Evolutionary conservation across 164 flowering plant genomes (phyloP).

Genomic region (Tetrastigma voinierianum): DNA sequence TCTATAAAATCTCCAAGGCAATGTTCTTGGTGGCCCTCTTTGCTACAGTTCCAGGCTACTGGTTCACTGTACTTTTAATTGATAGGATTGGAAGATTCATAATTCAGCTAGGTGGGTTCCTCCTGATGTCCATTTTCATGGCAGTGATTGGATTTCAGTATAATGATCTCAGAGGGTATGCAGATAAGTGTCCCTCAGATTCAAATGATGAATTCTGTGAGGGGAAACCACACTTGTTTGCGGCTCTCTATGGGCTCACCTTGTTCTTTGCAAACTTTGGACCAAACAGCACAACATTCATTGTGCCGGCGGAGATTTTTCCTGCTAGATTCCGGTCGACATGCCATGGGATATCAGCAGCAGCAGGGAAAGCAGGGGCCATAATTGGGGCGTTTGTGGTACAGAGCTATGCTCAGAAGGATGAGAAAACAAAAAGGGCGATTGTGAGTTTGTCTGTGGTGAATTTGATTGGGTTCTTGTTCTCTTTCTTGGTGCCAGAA

Average conservation of each 20-base stretch:
- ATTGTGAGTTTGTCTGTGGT: constrained; percentile 22
- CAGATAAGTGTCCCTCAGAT: not conserved
- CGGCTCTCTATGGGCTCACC: constrained; percentile 34
- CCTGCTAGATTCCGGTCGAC: constrained; percentile 56
- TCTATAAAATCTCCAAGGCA: constrained; percentile 30
- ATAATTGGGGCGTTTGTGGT: constrained; percentile 39
- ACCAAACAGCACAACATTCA: constrained; percentile 55
- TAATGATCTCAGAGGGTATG: constrained; percentile 19
- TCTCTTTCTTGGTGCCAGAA: constrained; percentile 41
- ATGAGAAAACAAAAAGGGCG: constrained; percentile 12
- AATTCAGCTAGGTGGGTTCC: constrained; percentile 45
- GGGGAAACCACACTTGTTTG: constrained; percentile 23
- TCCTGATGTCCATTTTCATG: constrained; percentile 49
- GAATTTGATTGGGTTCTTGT: constrained; percentile 28
- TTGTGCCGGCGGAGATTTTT: constrained; percentile 54
- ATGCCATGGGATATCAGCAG: constrained; percentile 53
- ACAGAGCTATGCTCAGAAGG: constrained; percentile 18
- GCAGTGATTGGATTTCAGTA: constrained; percentile 33
- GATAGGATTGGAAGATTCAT: constrained; percentile 36
- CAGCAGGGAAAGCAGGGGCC: constrained; percentile 49
- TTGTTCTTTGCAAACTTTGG: constrained; percentile 58
- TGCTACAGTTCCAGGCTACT: constrained; percentile 53
- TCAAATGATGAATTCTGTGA: constrained; percentile 21
- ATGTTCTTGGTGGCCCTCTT: constrained; percentile 39
- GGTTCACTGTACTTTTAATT: constrained; percentile 50